Conservation (phyloP, 2,329 filamentous ascomycete genomes). For the Lachnellula hyalina region DNA sequence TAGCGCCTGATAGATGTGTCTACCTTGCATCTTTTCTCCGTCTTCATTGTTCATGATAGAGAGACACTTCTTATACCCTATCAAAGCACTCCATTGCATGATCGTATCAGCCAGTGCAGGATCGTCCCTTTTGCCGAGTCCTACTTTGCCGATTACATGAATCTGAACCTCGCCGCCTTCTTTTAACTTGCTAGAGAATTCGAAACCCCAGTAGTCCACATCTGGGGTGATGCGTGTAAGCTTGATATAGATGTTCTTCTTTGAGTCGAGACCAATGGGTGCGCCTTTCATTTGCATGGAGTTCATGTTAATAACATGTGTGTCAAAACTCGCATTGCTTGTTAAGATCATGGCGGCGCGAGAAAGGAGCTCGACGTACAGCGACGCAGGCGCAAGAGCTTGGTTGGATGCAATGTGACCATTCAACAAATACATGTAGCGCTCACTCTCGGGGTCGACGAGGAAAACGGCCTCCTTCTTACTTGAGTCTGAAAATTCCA, state of each 20-base stretch:
- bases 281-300: slow-evolving; percentile 2
- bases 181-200: background rate
- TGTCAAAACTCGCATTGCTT: background rate
- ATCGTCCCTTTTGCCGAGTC: background rate
- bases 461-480: slow-evolving; percentile 34
- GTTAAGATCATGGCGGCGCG: slow-evolving; percentile 3
- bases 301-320: background rate
- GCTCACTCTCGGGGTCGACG: slow-evolving; percentile 34
- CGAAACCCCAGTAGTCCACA: background rate
- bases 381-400: slow-evolving; percentile 5
- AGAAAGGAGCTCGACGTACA: slow-evolving; percentile 5
- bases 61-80: slow-evolving; percentile 25
- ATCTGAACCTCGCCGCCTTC: background rate
- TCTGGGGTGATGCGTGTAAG: background rate
- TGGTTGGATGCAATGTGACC: slow-evolving; percentile 34
- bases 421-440: slow-evolving; percentile 33
- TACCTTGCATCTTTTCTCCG: slow-evolving; percentile 33
- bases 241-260: background rate
- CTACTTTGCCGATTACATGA: background rate
- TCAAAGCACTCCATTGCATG: background rate
- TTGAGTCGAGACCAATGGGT: slow-evolving; percentile 1
- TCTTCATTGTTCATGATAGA: slow-evolving; percentile 27
- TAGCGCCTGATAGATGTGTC: slow-evolving; percentile 37
- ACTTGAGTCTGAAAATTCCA: slow-evolving; percentile 27
- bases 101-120: background rate